Evolutionary conservation across 2,329 filamentous ascomycete species (phyloP).

Genomic region (Aspergillus latus): DNA sequence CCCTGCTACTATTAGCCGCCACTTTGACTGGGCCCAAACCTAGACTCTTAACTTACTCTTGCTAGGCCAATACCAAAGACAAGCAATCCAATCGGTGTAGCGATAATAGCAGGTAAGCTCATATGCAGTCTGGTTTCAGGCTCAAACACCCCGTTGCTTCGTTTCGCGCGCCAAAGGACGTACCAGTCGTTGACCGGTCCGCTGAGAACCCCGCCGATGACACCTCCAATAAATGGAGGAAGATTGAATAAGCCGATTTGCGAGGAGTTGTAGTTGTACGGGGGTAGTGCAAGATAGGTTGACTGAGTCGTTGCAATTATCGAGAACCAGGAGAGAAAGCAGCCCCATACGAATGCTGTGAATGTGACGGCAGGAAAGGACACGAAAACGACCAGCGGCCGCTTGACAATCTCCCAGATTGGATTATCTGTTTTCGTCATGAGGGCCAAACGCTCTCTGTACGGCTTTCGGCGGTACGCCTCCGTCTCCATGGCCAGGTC

Average conservation of each 20-base stretch:
- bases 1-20: background rate
- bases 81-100: slow-evolving; percentile 25
- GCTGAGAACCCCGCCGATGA: background rate
- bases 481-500: background rate
- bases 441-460: background rate
- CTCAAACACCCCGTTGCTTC: slow-evolving; percentile 45
- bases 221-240: slow-evolving; percentile 40
- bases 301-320: slow-evolving; percentile 40
- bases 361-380: slow-evolving; percentile 53
- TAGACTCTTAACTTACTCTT: background rate
- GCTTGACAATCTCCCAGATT: background rate
- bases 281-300: slow-evolving; percentile 37
- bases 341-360: slow-evolving; percentile 41
- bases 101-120: background rate
- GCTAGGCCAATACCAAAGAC: slow-evolving; percentile 22
- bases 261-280: slow-evolving; percentile 43
- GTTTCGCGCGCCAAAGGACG: slow-evolving; percentile 36
- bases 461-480: background rate
- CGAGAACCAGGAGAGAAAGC: slow-evolving; percentile 39
- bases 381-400: slow-evolving; percentile 20
- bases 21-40: too few relatives aligned
- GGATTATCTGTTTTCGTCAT: slow-evolving; percentile 1
- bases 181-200: slow-evolving; percentile 35
- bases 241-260: slow-evolving; percentile 44
- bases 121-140: slow-evolving; percentile 48